A percentile compares a stretch with the other conserved stretches of the same genome.
These are phyloP conservation scores for Boletales sp. DNA, from an alignment of 768 basidiomycete genomes.

Conservation along the genomic window DNA sequence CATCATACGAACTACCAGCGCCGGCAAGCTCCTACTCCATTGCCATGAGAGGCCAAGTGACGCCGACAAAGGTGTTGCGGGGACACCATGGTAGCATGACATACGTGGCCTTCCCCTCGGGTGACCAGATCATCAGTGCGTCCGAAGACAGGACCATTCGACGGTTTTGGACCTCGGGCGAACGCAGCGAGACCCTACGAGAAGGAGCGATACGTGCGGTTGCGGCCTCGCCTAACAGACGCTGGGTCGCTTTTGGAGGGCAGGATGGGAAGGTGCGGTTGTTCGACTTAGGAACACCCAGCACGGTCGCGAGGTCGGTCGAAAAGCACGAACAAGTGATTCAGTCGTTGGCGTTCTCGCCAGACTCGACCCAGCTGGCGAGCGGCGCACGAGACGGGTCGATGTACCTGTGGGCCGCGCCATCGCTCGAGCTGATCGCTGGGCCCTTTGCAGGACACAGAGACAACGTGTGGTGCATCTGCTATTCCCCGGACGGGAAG, in stretches of 20 bases:
- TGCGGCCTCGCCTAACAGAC: slow-evolving; percentile 7
- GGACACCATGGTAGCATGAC: slow-evolving; percentile 11
- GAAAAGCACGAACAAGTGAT: slow-evolving; percentile 3
- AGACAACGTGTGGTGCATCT: slow-evolving; percentile 15
- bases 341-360: slow-evolving; percentile 18
- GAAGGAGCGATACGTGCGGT: slow-evolving; percentile 1
- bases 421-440: slow-evolving; percentile 2
- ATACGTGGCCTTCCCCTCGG: slow-evolving; percentile 18
- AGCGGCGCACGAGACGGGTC: slow-evolving; percentile 17
- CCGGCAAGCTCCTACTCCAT: neutral
- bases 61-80: slow-evolving; percentile 3
- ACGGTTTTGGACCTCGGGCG: slow-evolving; percentile 5
- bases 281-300: neutral
- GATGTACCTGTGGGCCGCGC: slow-evolving; percentile 15
- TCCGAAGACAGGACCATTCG: slow-evolving; percentile 19
- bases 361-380: slow-evolving; percentile 11
- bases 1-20: neutral
- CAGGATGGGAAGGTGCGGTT: slow-evolving; percentile 12
- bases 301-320: neutral
- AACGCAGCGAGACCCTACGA: slow-evolving; percentile 1
- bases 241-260: slow-evolving; percentile 17
- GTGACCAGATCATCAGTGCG: slow-evolving; percentile 14
- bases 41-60: neutral
- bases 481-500: slow-evolving; percentile 17
- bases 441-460: slow-evolving; percentile 8